phyloP scores from a whole-genome alignment of 345 rosid genomes.

The Murraya paniculata region DNA sequence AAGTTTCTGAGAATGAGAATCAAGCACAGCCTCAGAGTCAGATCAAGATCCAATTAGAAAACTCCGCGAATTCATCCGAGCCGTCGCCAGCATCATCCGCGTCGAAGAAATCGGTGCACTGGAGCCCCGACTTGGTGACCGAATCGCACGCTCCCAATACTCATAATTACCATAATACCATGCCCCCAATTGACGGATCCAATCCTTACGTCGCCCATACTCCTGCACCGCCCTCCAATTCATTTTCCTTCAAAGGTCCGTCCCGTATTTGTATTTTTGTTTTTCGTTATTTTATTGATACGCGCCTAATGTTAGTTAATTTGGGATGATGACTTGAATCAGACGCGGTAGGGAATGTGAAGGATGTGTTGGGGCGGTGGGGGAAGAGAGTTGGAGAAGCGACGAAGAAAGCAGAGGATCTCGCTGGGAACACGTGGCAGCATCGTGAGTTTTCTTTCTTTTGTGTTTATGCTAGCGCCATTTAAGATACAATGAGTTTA shows the following conservation, averaged over 20 bases:
- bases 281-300: background rate
- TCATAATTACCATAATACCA: slow-evolving; percentile 13
- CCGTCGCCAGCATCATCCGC: slow-evolving; percentile 29
- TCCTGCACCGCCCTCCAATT: slow-evolving; percentile 33
- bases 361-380: slow-evolving; percentile 42
- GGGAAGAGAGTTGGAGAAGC: slow-evolving; percentile 43
- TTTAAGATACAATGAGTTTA: too few species aligned
- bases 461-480: too few species aligned
- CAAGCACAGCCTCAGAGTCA: slow-evolving; percentile 19
- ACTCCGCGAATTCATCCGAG: slow-evolving; percentile 17
- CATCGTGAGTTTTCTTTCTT: slow-evolving; percentile 24
- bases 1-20: background rate
- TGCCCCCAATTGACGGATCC: slow-evolving; percentile 33
- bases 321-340: slow-evolving; percentile 22
- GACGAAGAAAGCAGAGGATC: slow-evolving; percentile 45
- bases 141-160: slow-evolving; percentile 33
- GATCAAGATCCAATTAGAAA: slow-evolving; percentile 24
- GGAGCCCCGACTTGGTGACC: slow-evolving; percentile 75
- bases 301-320: background rate
- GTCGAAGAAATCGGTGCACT: slow-evolving; percentile 60
- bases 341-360: slow-evolving; percentile 48
- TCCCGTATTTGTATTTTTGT: background rate
- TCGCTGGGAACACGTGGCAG: slow-evolving; percentile 42
- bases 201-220: slow-evolving; percentile 50
- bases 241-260: slow-evolving; percentile 50